Percentiles rank a stretch among this genome's conserved stretches.
These are phyloP conservation scores for Pneumocystis wakefieldiae DNA, from an alignment of 1,139 yeast species.

Conservation along the genomic window DNA sequence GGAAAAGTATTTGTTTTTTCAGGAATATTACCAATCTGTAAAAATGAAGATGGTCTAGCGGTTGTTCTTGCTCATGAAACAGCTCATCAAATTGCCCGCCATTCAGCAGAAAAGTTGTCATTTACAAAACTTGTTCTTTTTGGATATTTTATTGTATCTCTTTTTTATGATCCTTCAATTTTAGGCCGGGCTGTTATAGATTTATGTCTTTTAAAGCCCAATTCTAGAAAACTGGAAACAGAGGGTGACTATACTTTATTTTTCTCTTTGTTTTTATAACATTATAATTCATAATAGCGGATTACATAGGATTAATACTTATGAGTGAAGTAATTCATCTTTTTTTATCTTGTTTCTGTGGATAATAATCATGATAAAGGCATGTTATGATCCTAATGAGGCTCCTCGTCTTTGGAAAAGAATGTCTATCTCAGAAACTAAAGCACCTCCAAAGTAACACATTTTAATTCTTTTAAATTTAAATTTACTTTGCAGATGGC, in stretches of 20 bases:
- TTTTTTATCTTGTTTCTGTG: not conserved
- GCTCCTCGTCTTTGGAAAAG: constrained; percentile 70
- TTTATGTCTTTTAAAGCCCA: constrained; percentile 58
- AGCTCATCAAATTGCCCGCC: constrained; percentile 48
- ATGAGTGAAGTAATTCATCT: constrained; percentile 39
- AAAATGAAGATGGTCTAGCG: constrained; percentile 79
- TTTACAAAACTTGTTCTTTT: constrained; percentile 9
- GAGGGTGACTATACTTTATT: constrained; percentile 28
- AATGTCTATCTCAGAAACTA: constrained; percentile 43
- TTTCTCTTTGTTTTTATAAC: not conserved
- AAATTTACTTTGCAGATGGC: constrained; percentile 23
- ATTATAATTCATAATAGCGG: constrained; percentile 35
- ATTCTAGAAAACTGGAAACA: constrained; percentile 82
- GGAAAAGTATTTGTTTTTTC: constrained; percentile 87
- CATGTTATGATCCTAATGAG: constrained; percentile 66
- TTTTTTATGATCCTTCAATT: constrained; percentile 9
- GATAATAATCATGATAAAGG: constrained; percentile 23
- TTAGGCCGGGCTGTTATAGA: constrained; percentile 33
- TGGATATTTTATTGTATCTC: constrained; percentile 39
- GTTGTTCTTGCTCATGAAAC: constrained; percentile 87
- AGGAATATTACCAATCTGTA: constrained; percentile 63
- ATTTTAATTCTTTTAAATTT: not conserved
- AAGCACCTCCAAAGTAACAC: constrained; percentile 21
- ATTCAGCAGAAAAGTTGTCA: constrained; percentile 59
- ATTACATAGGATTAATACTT: constrained; percentile 77